Base-by-base conservation (phyloP, 805 yeast genomes). In the Henningerozyma blattae region DNA sequence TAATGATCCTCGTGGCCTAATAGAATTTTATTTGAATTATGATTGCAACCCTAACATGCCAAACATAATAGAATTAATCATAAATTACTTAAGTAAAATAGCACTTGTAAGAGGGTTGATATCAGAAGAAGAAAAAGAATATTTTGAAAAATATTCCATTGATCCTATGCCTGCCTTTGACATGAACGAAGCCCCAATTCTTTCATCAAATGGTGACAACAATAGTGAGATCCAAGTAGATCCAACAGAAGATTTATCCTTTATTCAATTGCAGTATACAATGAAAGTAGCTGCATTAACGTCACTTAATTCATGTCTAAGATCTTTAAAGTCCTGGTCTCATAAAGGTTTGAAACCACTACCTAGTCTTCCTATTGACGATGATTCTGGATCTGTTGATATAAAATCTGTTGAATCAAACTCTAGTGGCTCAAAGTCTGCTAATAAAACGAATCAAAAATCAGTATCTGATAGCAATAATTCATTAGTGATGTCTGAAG, bases 11-110 rank as follows among this genome's bases (percentile, higher is more conserved):
- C 70, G 94, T 40, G 78, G 91, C 15, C 62, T 93, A 40, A 84
- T 93, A 38, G 99, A 91, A 59, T 74, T 91, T 38, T 91, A 89
- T 52, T 68, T 91, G 48, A 91, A 91, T 58, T 93, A 91, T 56
- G 99, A 91, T 57, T 91, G 99, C 63, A 95, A 86, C 53, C 60
- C 71, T 2, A 64, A 68, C 14, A 71, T 77, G 67, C 81, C 91
- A 26, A 91, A 91, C 54, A 66, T 87, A 32, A 84, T 86, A 57
- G 98, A 91, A 58, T 66, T 74, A 33, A 65, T 86, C 28, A 72
- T 86, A 34, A 87, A 85, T 43, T 77, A 80, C 44, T 64, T 91
- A 43, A 79, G 48, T 38, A 77, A 64, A 52, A 66, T 68, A 39
- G 77, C 95, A 1, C 61, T 83, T 24, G 65, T 78, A 0, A 68